A percentile compares a stretch with the other conserved stretches of the same genome.
phyloP scores from a whole-genome alignment of 176 grass and related monocot species.

The Cenchrus fungigraminus region DNA sequence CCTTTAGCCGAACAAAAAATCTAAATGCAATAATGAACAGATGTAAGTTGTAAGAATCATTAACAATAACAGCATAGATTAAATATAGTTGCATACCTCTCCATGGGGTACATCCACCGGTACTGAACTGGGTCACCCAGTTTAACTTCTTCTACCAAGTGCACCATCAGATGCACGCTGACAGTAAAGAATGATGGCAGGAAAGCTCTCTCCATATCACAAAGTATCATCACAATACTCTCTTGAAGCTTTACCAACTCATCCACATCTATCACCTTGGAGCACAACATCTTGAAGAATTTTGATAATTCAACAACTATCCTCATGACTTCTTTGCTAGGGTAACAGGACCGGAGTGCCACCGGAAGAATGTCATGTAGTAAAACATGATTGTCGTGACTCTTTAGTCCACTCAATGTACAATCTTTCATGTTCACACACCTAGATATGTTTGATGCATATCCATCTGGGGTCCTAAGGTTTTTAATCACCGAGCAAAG shows the following conservation, averaged over 20 bases:
- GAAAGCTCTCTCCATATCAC: constrained; percentile 25
- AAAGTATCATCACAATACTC: constrained; percentile 32
- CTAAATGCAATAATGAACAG: neutral
- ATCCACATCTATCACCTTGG: constrained; percentile 12
- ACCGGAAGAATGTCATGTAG: too few species aligned
- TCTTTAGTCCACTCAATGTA: neutral
- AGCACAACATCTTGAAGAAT: constrained; percentile 39
- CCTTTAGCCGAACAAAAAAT: constrained; percentile 13
- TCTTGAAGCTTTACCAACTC: constrained; percentile 26
- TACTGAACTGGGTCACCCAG: constrained; percentile 28
- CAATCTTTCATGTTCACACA: constrained; percentile 20
- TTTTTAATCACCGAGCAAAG: neutral
- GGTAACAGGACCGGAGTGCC: neutral
- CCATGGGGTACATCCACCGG: constrained; percentile 43
- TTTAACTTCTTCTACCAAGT: constrained; percentile 34
- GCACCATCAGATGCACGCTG: constrained; percentile 31
- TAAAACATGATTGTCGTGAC: too few species aligned
- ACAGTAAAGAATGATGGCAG: neutral
- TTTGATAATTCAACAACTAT: neutral
- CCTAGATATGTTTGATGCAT: neutral
- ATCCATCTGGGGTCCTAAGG: neutral
- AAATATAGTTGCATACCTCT: constrained; percentile 13
- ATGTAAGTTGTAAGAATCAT: neutral
- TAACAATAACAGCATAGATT: too few species aligned
- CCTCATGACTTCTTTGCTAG: constrained; percentile 11